Conservation (phyloP, 768 basidiomycete species). For the Lactarius trivialis region DNA sequence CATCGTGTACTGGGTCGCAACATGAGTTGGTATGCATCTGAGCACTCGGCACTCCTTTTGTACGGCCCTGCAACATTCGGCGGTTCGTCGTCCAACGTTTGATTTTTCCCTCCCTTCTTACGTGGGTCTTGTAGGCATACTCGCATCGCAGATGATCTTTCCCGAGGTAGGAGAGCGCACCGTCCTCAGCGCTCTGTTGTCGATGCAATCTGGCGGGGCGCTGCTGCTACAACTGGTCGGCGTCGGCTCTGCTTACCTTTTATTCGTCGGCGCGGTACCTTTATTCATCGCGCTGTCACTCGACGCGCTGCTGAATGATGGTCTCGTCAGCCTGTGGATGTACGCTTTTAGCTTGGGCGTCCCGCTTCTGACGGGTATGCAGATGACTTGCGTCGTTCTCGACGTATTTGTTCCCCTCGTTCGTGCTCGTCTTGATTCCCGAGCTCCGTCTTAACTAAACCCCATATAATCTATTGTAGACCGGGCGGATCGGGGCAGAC, state of each 20-base stretch:
- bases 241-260: slow-evolving; percentile 72
- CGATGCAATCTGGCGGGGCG: slow-evolving; percentile 53
- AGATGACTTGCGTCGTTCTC: slow-evolving; percentile 53
- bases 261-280: slow-evolving; percentile 56
- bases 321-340: slow-evolving; percentile 46
- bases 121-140: slow-evolving; percentile 41
- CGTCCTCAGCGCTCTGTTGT: slow-evolving; percentile 51
- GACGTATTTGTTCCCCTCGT: slow-evolving; percentile 91
- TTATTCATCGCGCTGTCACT: slow-evolving; percentile 51
- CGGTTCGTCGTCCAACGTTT: slow-evolving; percentile 40
- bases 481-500: slow-evolving; percentile 74
- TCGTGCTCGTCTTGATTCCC: slow-evolving; percentile 23
- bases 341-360: slow-evolving; percentile 57
- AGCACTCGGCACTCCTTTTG: slow-evolving; percentile 54
- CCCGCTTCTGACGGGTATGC: slow-evolving; percentile 50
- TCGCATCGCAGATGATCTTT: slow-evolving; percentile 55
- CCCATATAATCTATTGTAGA: slow-evolving; percentile 41
- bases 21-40: slow-evolving; percentile 83
- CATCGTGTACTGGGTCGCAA: slow-evolving; percentile 50
- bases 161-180: slow-evolving; percentile 53
- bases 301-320: slow-evolving; percentile 39
- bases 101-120: not conserved
- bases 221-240: slow-evolving; percentile 54
- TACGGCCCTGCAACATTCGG: slow-evolving; percentile 72
- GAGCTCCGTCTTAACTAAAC: not conserved